These are phyloP conservation scores for Coniferiporia weirii DNA, from an alignment of 1,284 basidiomycete species.

Conservation along the genomic window DNA sequence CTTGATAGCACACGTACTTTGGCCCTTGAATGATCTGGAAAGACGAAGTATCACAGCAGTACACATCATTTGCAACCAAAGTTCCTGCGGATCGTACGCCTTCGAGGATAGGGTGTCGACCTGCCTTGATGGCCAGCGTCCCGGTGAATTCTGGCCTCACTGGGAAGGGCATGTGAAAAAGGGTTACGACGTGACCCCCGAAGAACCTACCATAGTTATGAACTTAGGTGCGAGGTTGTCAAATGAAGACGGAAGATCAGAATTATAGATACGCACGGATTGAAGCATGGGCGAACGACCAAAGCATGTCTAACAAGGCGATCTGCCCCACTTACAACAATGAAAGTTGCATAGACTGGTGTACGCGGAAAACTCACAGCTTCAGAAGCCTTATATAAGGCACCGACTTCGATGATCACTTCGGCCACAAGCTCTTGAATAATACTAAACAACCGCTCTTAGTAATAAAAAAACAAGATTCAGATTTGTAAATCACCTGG, in stretches of 20 bases:
- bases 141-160: constrained; percentile 86
- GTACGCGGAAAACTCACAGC: constrained; percentile 44
- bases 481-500: constrained; percentile 41
- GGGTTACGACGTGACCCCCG: neutral
- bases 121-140: constrained; percentile 80
- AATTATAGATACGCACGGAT: constrained; percentile 47
- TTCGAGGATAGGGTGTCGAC: constrained; percentile 84
- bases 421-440: constrained; percentile 65
- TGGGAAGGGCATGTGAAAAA: constrained; percentile 26
- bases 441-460: constrained; percentile 40
- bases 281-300: constrained; percentile 78
- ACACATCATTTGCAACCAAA: constrained; percentile 83
- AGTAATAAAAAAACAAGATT: neutral
- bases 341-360: neutral
- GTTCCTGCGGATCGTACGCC: constrained; percentile 60
- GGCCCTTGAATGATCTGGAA: constrained; percentile 90
- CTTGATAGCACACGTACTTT: constrained; percentile 50
- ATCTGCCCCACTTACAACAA: constrained; percentile 39
- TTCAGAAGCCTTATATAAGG: constrained; percentile 83
- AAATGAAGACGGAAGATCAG: neutral
- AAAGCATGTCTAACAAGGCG: constrained; percentile 80
- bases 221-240: constrained; percentile 38
- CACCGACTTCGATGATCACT: constrained; percentile 62
- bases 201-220: constrained; percentile 59
- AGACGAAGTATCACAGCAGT: constrained; percentile 70